phyloP scores from a whole-genome alignment of 176 grass and related monocot genomes.

The Neostapfia colusana region DNA sequence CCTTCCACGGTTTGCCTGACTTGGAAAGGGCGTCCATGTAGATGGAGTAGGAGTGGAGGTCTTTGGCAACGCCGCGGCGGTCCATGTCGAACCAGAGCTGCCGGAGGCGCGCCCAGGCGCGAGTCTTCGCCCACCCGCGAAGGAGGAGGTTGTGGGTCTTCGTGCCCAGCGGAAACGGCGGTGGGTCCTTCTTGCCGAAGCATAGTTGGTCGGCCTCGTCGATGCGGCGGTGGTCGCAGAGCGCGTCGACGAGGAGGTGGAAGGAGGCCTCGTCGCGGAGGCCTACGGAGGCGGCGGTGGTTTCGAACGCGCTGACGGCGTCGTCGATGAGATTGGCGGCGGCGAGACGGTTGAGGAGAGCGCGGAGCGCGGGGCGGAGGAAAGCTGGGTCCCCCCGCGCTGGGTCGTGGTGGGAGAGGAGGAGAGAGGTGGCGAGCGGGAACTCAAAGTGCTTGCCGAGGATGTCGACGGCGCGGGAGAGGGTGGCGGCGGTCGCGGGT shows the following conservation, averaged over 20 bases:
- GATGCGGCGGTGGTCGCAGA: slow-evolving; percentile 78
- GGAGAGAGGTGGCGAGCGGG: slow-evolving; percentile 55
- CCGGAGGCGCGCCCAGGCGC: slow-evolving; percentile 57
- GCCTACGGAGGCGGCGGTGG: slow-evolving; percentile 37
- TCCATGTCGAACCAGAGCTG: slow-evolving; percentile 95
- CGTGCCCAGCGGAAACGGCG: slow-evolving; percentile 52
- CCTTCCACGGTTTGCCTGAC: slow-evolving; percentile 81
- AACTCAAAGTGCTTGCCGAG: slow-evolving; percentile 95
- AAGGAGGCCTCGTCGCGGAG: slow-evolving; percentile 62
- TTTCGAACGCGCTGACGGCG: slow-evolving; percentile 45
- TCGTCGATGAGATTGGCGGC: slow-evolving; percentile 53
- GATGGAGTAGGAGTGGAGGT: slow-evolving; percentile 90
- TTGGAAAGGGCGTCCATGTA: slow-evolving; percentile 86
- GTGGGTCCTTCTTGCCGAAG: slow-evolving; percentile 44
- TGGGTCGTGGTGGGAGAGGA: slow-evolving; percentile 57
- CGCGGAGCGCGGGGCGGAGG: slow-evolving; percentile 55
- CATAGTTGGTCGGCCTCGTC: slow-evolving; percentile 76
- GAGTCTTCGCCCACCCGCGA: slow-evolving; percentile 73
- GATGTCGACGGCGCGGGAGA: slow-evolving; percentile 73
- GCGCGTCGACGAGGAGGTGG: slow-evolving; percentile 74
- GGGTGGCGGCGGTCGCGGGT: slow-evolving; percentile 45
- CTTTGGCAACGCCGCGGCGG: slow-evolving; percentile 58
- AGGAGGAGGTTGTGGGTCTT: slow-evolving; percentile 89
- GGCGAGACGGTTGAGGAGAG: slow-evolving; percentile 62
- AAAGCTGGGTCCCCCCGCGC: slow-evolving; percentile 42